Evolutionary conservation across 2,329 filamentous ascomycete genomes (phyloP).

Genomic region (Aspergillus viridinutans): DNA sequence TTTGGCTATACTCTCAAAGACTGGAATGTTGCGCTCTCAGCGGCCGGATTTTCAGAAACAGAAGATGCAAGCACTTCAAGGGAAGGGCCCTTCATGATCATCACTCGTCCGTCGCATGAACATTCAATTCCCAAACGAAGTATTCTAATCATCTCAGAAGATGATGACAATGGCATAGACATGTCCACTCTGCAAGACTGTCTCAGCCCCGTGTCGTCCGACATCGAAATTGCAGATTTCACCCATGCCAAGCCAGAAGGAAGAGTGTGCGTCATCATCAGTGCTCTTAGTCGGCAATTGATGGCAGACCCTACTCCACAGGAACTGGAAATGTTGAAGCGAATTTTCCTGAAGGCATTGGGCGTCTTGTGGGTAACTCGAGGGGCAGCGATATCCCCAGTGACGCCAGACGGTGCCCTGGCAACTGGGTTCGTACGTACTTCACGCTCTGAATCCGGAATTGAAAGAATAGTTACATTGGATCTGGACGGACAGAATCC

Average conservation of each 20-base stretch:
- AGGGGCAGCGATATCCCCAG: constrained; percentile 10
- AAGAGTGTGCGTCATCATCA: constrained; percentile 18
- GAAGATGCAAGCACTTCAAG: not conserved
- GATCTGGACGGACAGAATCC: constrained; percentile 15
- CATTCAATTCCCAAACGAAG: not conserved
- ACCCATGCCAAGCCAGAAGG: constrained; percentile 5
- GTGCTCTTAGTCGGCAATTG: not conserved
- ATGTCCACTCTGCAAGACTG: not conserved
- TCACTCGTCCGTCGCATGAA: not conserved
- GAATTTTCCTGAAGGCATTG: constrained; percentile 12
- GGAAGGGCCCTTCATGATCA: not conserved
- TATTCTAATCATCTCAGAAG: constrained; percentile 12
- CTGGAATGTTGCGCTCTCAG: not conserved
- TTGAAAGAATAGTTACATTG: constrained; percentile 19
- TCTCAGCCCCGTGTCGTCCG: not conserved
- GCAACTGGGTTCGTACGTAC: constrained; percentile 22
- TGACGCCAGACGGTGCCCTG: constrained; percentile 15
- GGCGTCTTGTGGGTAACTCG: constrained; percentile 22
- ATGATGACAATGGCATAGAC: not conserved
- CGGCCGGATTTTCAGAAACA: not conserved
- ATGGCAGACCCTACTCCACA: constrained; percentile 1
- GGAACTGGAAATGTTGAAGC: constrained; percentile 12
- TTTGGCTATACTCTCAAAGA: not conserved
- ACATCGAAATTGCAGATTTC: constrained; percentile 5
- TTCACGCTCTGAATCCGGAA: constrained; percentile 23